phyloP scores from a whole-genome alignment of 805 yeast genomes.

The Cyberlindnera mississippiensis region DNA sequence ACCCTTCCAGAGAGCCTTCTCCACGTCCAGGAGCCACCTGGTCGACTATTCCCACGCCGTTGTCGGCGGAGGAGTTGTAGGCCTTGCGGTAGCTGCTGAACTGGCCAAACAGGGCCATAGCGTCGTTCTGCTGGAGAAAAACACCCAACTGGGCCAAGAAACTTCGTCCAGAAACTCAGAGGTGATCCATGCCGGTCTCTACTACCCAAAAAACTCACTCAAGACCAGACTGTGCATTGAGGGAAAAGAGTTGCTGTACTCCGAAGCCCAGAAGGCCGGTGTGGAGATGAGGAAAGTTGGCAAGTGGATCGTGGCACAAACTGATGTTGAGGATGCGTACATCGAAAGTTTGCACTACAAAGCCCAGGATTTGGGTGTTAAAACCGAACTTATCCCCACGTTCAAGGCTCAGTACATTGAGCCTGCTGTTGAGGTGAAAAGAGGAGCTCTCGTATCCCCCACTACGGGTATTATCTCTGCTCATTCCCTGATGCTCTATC shows the following conservation, averaged over 20 bases:
- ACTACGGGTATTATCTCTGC: constrained; percentile 83
- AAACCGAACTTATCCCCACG: constrained; percentile 52
- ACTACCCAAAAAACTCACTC: constrained; percentile 66
- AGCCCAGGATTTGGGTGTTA: constrained; percentile 50
- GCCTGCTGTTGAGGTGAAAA: constrained; percentile 62
- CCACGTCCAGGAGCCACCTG: constrained; percentile 6
- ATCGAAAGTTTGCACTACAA: constrained; percentile 49
- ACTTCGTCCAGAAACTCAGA: constrained; percentile 90
- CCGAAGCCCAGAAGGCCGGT: constrained; percentile 37
- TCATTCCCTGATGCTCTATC: constrained; percentile 65
- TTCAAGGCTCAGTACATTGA: constrained; percentile 44
- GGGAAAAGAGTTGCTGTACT: constrained; percentile 71
- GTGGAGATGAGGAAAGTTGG: constrained; percentile 67
- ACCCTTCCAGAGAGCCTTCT: constrained; percentile 11
- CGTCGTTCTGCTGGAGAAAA: constrained; percentile 66
- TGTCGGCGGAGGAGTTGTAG: constrained; percentile 84
- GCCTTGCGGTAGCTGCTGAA: constrained; percentile 75
- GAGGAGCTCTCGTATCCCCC: constrained; percentile 67
- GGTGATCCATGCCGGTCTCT: constrained; percentile 88
- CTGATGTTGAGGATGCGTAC: constrained; percentile 55
- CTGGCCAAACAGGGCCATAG: constrained; percentile 44
- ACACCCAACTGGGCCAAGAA: constrained; percentile 64
- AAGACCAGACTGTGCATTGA: constrained; percentile 67
- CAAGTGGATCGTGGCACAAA: constrained; percentile 85
- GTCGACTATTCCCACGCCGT: constrained; percentile 66